These are phyloP conservation scores for Monilinia polystroma DNA, from an alignment of 2,329 filamentous ascomycete genomes.

Conservation along the genomic window DNA sequence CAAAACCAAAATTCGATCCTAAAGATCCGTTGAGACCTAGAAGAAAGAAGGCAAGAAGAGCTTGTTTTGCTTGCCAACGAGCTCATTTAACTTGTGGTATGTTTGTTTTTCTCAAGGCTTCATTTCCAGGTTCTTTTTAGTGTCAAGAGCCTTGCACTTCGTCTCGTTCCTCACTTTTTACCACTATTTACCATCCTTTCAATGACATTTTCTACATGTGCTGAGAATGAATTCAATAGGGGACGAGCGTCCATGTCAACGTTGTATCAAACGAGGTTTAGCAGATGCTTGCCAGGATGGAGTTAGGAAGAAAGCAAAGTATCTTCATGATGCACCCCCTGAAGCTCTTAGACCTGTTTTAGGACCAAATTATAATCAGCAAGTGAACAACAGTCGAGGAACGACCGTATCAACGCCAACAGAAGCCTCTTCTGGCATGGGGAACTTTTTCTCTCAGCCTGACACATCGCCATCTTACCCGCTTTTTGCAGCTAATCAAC, in stretches of 20 bases:
- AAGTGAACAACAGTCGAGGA: constrained; percentile 44
- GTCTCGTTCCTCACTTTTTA: constrained; percentile 25
- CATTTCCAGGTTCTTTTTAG: constrained; percentile 8
- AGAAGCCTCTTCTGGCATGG: constrained; percentile 36
- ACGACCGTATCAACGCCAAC: constrained; percentile 34
- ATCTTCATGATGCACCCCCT: constrained; percentile 91
- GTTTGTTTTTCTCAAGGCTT: constrained; percentile 44
- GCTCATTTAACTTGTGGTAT: constrained; percentile 98
- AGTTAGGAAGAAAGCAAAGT: constrained; percentile 98
- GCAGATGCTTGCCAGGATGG: constrained; percentile 93
- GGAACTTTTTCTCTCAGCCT: constrained; percentile 39
- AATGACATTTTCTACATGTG: constrained; percentile 12
- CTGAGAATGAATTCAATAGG: constrained; percentile 53
- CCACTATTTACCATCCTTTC: not conserved
- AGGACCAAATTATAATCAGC: constrained; percentile 65
- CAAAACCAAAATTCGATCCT: constrained; percentile 66
- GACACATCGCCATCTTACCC: constrained; percentile 38
- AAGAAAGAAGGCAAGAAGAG: constrained; percentile 92
- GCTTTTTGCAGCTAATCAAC: constrained; percentile 48
- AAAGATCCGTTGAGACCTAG: constrained; percentile 89
- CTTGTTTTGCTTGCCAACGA: constrained; percentile 94
- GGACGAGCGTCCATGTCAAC: constrained; percentile 89
- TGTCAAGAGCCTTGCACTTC: constrained; percentile 7
- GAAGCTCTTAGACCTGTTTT: constrained; percentile 87
- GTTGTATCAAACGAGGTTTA: constrained; percentile 91